A percentile compares a stretch with the other conserved stretches of the same genome.
phyloP scores from a whole-genome alignment of 495 filamentous ascomycete genomes.

The Neurospora sp. region DNA sequence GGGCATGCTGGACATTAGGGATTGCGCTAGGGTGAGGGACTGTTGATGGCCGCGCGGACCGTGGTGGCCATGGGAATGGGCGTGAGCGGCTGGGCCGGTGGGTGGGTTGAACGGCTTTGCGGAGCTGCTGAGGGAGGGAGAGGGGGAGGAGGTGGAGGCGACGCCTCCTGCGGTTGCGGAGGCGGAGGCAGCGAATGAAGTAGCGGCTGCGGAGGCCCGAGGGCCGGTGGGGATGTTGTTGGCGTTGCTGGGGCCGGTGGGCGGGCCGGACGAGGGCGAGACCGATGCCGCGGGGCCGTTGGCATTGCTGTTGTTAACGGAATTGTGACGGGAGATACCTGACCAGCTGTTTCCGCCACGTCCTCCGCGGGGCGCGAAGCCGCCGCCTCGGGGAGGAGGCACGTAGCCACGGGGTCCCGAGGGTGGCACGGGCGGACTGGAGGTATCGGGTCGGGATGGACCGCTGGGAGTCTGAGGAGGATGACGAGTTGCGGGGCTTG shows the following conservation, averaged over 20 bases:
- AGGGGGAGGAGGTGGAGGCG: slow-evolving; percentile 4
- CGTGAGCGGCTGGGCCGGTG: slow-evolving; percentile 34
- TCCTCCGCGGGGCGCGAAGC: slow-evolving; percentile 28
- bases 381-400: slow-evolving; percentile 22
- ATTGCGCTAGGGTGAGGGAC: slow-evolving; percentile 26
- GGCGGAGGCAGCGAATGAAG: slow-evolving; percentile 11
- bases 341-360: slow-evolving; percentile 26
- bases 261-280: slow-evolving; percentile 22
- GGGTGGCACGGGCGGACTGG: slow-evolving; percentile 30
- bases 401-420: slow-evolving; percentile 40
- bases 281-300: neutral
- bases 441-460: slow-evolving; percentile 24
- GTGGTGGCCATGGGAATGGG: slow-evolving; percentile 8
- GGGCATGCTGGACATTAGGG: slow-evolving; percentile 30
- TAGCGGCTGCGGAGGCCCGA: slow-evolving; percentile 3
- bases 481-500: slow-evolving; percentile 20
- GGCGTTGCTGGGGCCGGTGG: slow-evolving; percentile 30
- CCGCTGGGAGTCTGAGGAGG: slow-evolving; percentile 19
- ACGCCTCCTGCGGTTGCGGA: slow-evolving; percentile 7
- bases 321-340: slow-evolving; percentile 23
- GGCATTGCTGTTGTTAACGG: neutral
- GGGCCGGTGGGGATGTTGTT: neutral
- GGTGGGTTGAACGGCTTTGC: slow-evolving; percentile 40
- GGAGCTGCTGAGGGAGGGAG: slow-evolving; percentile 13
- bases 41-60: slow-evolving; percentile 11